Base-by-base conservation (phyloP, 495 filamentous ascomycete species). In the Aspergillus carlsbadensis region DNA sequence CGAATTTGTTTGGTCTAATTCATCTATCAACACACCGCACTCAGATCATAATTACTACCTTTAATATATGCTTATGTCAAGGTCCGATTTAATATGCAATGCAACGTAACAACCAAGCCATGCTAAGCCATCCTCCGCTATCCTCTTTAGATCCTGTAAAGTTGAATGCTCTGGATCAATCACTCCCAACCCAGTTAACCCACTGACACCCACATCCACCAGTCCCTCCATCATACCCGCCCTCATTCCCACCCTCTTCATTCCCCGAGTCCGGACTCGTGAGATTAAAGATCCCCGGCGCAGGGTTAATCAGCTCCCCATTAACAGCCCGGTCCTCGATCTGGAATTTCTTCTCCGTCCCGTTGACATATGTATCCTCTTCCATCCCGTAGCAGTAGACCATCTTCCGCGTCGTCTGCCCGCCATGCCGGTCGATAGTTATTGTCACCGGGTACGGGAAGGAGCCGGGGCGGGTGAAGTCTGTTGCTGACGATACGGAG, bases 391-490 rank as follows among this genome's bases (percentile, higher is more conserved):
- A 88, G 66, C 85, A 85, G 64, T 89, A 95, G 0, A 87, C 71
- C 65, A 84, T 77, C 70, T 96, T 96, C 59, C 76, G 65, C 18
- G 65, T 71, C 3, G 71, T 66, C 37, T 80, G 65, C 0, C 90
- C 89, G 31, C 91, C 91, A 54, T 94, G 89, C 31, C 90, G 84
- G 68, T 98, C 93, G 10, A 88, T 59, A 1, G 87, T 88, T 17
- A 97, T 77, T 0, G 88, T 94, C 0, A 96, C 78, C 0, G 91
- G 90, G 64, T 93, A 96, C 0, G 92, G 92, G 67, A 96, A 92
- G 3, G 85, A 85, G 3, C 89, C 89, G 0, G 90, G 89, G 20
- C 76, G 78, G 10, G 68, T 65, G 64, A 84, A 81, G 48, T 82
- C 72, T 54, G 76, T 82, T 15, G 81, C 79, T 1, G 77, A 79